Percentiles rank a stretch among this genome's conserved stretches.
Evolutionary conservation across 192 early-diverging fungal species (phyloP).

Genomic region (Podila epicladia): DNA sequence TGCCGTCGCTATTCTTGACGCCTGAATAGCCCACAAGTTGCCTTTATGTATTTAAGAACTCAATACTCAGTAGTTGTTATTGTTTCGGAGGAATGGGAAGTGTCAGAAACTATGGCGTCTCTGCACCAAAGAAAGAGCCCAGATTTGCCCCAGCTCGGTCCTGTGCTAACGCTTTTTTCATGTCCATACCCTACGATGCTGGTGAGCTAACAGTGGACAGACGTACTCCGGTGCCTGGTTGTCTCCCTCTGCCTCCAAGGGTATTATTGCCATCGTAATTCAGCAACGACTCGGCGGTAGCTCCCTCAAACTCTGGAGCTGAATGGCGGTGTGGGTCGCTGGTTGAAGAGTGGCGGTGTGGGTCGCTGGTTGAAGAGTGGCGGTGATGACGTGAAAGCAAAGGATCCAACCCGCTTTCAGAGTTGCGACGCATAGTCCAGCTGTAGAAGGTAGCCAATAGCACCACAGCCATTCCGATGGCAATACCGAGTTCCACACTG

Average conservation of each 20-base stretch:
- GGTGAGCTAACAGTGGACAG: constrained; percentile 16
- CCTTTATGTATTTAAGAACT: too few species aligned
- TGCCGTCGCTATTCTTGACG: too few species aligned
- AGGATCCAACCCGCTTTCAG: constrained; percentile 7
- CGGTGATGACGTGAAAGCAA: constrained; percentile 14
- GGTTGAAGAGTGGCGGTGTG: not conserved
- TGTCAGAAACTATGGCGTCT: constrained; percentile 33
- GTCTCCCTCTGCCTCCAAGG: not conserved
- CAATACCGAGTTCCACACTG: constrained; percentile 36
- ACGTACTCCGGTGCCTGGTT: constrained; percentile 3
- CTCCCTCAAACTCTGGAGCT: not conserved
- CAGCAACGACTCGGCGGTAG: constrained; percentile 18
- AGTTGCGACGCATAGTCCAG: not conserved
- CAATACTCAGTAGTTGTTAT: constrained; percentile 19
- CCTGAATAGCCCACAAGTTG: too few species aligned
- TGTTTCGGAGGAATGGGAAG: constrained; percentile 23
- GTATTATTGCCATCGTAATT: not conserved
- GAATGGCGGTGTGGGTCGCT: not conserved
- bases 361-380: not conserved
- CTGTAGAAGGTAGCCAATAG: constrained; percentile 15
- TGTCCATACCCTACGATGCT: constrained; percentile 8
- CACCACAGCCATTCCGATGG: constrained; percentile 33
- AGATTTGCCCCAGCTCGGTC: constrained; percentile 30
- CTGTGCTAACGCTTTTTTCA: constrained; percentile 30
- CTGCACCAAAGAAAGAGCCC: constrained; percentile 24